phyloP scores from a whole-genome alignment of 176 grass and related monocot species.

The Phyllostachys edulis region DNA sequence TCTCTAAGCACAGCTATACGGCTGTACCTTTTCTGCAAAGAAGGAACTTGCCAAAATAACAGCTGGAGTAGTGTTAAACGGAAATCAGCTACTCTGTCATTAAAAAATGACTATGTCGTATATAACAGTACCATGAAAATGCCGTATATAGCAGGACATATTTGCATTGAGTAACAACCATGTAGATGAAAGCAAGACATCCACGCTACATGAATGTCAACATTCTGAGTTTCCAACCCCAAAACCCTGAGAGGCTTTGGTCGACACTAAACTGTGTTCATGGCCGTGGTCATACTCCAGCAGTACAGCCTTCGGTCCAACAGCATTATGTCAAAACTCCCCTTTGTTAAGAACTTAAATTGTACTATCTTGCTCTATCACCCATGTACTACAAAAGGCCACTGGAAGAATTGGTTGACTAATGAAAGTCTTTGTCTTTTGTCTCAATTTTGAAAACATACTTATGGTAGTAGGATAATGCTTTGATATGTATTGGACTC shows the following conservation, averaged over 20 bases:
- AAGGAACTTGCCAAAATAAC: background rate
- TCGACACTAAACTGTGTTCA: too few species aligned
- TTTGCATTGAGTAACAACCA: background rate
- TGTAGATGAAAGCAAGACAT: background rate
- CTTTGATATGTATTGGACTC: constrained; percentile 3
- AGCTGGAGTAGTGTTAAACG: background rate
- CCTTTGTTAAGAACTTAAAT: background rate
- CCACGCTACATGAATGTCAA: background rate
- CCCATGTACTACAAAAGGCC: background rate
- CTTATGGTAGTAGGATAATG: background rate
- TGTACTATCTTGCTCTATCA: background rate
- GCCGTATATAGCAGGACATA: background rate
- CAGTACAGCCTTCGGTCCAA: too few species aligned
- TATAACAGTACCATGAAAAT: background rate
- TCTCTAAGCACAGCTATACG: background rate
- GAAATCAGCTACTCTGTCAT: background rate
- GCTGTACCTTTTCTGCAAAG: too few species aligned
- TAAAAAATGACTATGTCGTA: background rate
- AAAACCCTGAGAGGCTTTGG: too few species aligned
- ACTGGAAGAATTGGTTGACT: background rate
- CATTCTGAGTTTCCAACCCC: background rate
- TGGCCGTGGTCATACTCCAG: too few species aligned
- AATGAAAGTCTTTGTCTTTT: background rate
- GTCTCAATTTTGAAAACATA: background rate
- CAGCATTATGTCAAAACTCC: background rate